Conservation (phyloP, 345 rosid genomes). For the Gossypium raimondii region DNA sequence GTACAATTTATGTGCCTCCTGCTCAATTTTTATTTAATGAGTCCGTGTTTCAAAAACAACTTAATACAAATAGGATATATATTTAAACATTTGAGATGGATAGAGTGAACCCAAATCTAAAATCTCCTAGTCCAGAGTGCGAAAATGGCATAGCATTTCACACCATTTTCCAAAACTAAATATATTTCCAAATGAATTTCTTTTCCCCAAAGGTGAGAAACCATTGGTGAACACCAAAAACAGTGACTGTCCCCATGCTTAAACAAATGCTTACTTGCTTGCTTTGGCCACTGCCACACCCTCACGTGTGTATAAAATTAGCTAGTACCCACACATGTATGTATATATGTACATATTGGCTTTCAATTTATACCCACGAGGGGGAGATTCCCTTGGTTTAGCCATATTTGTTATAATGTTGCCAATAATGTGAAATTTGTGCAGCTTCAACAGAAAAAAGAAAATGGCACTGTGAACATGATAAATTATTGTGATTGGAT, state of each 20-base stretch:
- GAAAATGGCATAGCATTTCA: not conserved
- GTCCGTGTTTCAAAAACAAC: too few relatives aligned
- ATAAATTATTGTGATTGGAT: not conserved
- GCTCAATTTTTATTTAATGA: too few relatives aligned
- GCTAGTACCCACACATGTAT: not conserved
- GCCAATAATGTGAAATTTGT: not conserved
- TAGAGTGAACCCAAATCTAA: too few relatives aligned
- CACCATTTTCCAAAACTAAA: not conserved
- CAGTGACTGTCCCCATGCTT: not conserved
- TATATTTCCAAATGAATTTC: not conserved
- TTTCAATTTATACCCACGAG: constrained; percentile 3
- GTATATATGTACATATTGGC: not conserved
- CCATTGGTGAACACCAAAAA: not conserved
- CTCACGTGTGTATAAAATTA: not conserved
- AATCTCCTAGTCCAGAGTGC: not conserved
- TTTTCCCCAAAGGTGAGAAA: not conserved
- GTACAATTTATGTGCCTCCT: too few relatives aligned
- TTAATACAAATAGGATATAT: too few relatives aligned
- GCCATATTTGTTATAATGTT: not conserved
- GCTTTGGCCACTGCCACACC: not conserved
- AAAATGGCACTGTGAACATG: not conserved
- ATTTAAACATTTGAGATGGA: too few relatives aligned
- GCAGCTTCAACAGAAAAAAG: not conserved
- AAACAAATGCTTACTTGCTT: not conserved
- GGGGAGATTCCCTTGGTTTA: constrained; percentile 7